A percentile compares a stretch with the other conserved stretches of the same genome.
These are phyloP conservation scores for Botrytis porri DNA, from an alignment of 2,329 filamentous ascomycete species.

Conservation along the genomic window DNA sequence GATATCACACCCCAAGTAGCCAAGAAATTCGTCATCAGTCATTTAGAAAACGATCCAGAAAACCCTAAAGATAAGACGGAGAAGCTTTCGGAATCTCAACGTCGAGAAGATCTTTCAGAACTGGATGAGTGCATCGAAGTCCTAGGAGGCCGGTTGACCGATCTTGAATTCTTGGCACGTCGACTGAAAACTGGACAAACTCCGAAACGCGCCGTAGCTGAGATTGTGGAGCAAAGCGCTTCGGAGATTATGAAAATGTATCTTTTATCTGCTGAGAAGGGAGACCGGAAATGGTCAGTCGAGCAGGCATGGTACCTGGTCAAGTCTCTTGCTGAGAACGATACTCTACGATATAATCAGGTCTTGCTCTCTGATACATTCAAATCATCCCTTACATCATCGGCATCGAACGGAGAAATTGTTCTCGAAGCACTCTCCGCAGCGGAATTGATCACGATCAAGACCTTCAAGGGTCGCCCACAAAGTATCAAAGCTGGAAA, in stretches of 20 bases:
- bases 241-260: slow-evolving; percentile 94
- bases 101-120: slow-evolving; percentile 56
- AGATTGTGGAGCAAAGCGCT: slow-evolving; percentile 85
- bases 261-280: slow-evolving; percentile 57
- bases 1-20: slow-evolving; percentile 85
- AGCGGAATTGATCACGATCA: slow-evolving; percentile 79
- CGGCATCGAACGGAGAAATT: slow-evolving; percentile 62
- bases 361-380: slow-evolving; percentile 76
- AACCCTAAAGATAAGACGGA: slow-evolving; percentile 36
- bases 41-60: slow-evolving; percentile 54
- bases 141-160: slow-evolving; percentile 88
- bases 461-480: slow-evolving; percentile 71
- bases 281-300: slow-evolving; percentile 65
- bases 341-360: slow-evolving; percentile 78
- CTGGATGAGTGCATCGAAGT: slow-evolving; percentile 78
- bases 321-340: slow-evolving; percentile 68
- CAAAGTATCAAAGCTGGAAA: slow-evolving; percentile 75
- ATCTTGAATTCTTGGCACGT: slow-evolving; percentile 90
- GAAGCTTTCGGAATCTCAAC: slow-evolving; percentile 35
- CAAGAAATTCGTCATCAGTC: slow-evolving; percentile 83
- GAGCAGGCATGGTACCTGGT: slow-evolving; percentile 91
- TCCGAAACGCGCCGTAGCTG: slow-evolving; percentile 74
- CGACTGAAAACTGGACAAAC: slow-evolving; percentile 84
- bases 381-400: slow-evolving; percentile 50
- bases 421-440: slow-evolving; percentile 79